Percentiles rank a stretch among this genome's conserved stretches.
Evolutionary conservation across 768 basidiomycete genomes (phyloP).

Genomic region (Suillus plorans): DNA sequence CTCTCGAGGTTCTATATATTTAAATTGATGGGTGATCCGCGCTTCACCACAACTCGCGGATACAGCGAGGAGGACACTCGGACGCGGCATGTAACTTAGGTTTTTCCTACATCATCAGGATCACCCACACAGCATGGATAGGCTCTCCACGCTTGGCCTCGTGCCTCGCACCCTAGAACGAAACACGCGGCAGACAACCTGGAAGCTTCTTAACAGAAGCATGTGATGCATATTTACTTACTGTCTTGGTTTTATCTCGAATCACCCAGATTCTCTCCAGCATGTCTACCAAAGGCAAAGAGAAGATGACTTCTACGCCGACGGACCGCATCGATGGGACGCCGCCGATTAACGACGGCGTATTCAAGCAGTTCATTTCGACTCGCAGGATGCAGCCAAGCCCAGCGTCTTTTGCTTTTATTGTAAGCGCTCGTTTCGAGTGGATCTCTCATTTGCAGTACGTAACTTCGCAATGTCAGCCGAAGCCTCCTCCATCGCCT

Average conservation of each 20-base stretch:
- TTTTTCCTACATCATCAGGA: not conserved
- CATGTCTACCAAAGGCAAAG: constrained; percentile 7
- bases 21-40: not conserved
- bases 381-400: not conserved
- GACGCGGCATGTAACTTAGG: not conserved
- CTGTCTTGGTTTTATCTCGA: constrained; percentile 1
- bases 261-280: constrained; percentile 1
- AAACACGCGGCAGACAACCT: not conserved
- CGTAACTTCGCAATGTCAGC: not conserved
- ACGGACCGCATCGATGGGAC: not conserved
- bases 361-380: not conserved
- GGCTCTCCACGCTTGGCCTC: not conserved
- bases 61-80: not conserved
- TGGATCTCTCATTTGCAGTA: not conserved
- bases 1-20: not conserved
- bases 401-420: not conserved
- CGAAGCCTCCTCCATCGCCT: constrained; percentile 6
- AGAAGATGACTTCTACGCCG: not conserved
- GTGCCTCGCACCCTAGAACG: constrained; percentile 1
- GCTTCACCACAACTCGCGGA: constrained; percentile 2
- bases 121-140: not conserved
- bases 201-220: constrained; percentile 2
- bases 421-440: constrained; percentile 1
- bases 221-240: not conserved
- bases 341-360: not conserved